Percentiles rank a stretch among this genome's conserved stretches.
These are phyloP conservation scores for Hymenoscyphus repandus DNA, from an alignment of 2,329 filamentous ascomycete genomes.

Conservation along the genomic window DNA sequence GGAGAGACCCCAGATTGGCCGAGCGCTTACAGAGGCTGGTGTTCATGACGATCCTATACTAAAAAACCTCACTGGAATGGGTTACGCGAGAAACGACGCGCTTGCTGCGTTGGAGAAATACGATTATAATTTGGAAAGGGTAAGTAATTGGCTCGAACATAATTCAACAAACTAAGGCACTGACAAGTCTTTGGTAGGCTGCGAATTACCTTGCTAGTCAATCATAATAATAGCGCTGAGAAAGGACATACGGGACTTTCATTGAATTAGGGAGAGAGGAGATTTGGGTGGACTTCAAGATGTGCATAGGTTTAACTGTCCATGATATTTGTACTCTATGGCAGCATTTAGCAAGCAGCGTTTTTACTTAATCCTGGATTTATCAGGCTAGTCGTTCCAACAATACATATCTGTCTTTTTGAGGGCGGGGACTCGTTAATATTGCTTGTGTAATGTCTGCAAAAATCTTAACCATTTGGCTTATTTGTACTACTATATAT, in stretches of 20 bases:
- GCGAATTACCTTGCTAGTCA: slow-evolving; percentile 33
- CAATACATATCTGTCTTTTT: background rate
- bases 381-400: too few relatives aligned
- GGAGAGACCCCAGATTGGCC: slow-evolving; percentile 46
- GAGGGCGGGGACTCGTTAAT: too few relatives aligned
- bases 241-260: background rate
- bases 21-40: slow-evolving; percentile 66
- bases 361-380: background rate
- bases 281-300: background rate
- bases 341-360: slow-evolving; percentile 6
- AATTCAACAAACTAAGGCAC: slow-evolving; percentile 2
- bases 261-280: background rate
- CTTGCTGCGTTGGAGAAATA: slow-evolving; percentile 83
- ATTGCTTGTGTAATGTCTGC: too few relatives aligned
- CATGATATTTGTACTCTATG: slow-evolving; percentile 4
- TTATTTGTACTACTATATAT: background rate
- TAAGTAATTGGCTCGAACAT: slow-evolving; percentile 40
- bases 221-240: slow-evolving; percentile 16
- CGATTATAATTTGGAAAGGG: slow-evolving; percentile 94
- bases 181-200: slow-evolving; percentile 24
- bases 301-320: slow-evolving; percentile 7
- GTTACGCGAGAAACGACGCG: slow-evolving; percentile 70
- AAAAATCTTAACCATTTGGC: too few relatives aligned
- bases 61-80: slow-evolving; percentile 86
- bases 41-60: slow-evolving; percentile 88